Conservation (phyloP, 2,329 filamentous ascomycete species). For the Fusarium metavorans region DNA sequence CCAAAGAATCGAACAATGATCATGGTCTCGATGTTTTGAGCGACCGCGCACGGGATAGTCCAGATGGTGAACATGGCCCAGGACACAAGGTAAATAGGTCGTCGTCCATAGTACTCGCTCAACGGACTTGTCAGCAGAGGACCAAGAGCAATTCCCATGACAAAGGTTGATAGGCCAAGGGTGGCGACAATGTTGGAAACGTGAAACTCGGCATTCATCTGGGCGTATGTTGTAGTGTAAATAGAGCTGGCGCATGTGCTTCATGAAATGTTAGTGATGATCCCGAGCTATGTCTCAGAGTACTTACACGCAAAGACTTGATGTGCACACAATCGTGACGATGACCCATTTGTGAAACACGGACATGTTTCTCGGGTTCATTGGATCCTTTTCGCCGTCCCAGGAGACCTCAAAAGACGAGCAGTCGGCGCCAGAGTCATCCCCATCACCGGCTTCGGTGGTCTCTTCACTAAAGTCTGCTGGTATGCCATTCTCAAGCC, state of each 20-base stretch:
- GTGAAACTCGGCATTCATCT: conserved; percentile 33
- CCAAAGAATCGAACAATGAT: conserved; percentile 80
- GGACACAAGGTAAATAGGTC: conserved; percentile 79
- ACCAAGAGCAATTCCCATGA: conserved; percentile 66
- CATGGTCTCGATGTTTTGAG: conserved; percentile 80
- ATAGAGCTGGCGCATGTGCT: conserved; percentile 85
- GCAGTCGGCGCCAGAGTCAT: not conserved
- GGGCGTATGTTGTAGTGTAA: conserved; percentile 59
- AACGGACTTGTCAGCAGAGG: conserved; percentile 70
- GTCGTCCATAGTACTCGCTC: conserved; percentile 78
- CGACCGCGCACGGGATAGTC: conserved; percentile 81
- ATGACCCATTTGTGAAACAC: conserved; percentile 26
- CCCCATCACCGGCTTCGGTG: conserved; percentile 8
- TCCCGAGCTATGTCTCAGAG: rapidly evolving
- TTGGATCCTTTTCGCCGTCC: conserved; percentile 27
- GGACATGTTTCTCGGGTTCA: conserved; percentile 28
- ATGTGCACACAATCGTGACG: conserved; percentile 27
- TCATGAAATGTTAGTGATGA: not conserved
- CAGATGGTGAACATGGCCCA: conserved; percentile 80
- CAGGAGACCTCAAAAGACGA: conserved; percentile 9
- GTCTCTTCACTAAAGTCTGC: conserved; percentile 22
- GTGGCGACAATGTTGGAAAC: conserved; percentile 18
- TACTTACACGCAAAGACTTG: conserved; percentile 33
- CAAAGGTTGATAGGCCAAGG: conserved; percentile 32
- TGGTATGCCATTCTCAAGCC: not conserved